Base-by-base conservation (phyloP, 192 early-diverging fungal genomes). In the Coemansia sp. region DNA sequence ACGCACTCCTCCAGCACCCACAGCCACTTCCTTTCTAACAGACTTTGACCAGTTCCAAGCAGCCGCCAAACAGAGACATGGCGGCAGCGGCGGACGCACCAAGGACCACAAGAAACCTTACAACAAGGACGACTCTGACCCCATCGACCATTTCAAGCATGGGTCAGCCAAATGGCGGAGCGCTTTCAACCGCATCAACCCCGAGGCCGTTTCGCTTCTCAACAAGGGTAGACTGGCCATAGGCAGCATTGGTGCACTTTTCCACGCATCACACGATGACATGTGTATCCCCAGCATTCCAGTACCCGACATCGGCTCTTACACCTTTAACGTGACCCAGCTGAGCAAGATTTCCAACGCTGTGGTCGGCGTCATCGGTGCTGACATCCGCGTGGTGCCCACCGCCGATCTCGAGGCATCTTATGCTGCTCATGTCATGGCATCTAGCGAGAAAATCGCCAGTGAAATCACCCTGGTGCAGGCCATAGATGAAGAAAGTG, bases 281-380 rank as follows among this genome's bases (percentile, higher is more conserved):
- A 53, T 67, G 36, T 84, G 82, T 68, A 61, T 74, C n/a, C 76
- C 82, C 8, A 62, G 45, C 34, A 60, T 84, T 4, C 73, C 76
- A 2, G 77, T 79, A 4, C 57, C 45, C 17, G 70, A 58, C 66
- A 61, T 84, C 38, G 76, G 75, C n/a, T 48, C 52, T 14, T 67
- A 57, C 54, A 54, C 65, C 6, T 84, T 84, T 37, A 59, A 75
- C 45, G 43, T 71, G 12, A 51, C 69, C 65, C 65, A 78, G 66
- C 69, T 67, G 28, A 70, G 53, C 67, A 79, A 70, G 51, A 84
- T 84, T 61, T 52, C 67, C 35, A 64, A 73, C 65, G 53, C 54
- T 4, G 82, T 84, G 34, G 61, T 61, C 37, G 77, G 77, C 45
- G 74, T 62, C 36, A 68, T 84, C 43, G 76, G 77, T 51, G 64